phyloP scores from a whole-genome alignment of 2,329 filamentous ascomycete species.

The Pestalotiopsis sp. region DNA sequence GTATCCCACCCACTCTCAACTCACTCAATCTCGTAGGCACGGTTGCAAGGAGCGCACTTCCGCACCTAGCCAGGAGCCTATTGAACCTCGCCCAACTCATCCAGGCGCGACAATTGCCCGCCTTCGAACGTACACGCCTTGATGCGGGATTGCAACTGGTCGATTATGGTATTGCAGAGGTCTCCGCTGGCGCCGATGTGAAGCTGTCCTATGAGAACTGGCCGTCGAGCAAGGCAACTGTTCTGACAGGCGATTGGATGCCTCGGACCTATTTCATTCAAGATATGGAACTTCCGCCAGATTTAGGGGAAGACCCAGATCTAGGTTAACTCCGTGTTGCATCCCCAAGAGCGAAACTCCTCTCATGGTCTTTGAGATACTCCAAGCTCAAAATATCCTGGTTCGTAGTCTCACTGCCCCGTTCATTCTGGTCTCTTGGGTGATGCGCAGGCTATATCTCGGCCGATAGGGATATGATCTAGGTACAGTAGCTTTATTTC shows the following conservation, averaged over 20 bases:
- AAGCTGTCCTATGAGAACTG: background rate
- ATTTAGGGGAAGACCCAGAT: background rate
- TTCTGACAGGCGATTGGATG: background rate
- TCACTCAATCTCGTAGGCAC: background rate
- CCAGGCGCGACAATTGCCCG: background rate
- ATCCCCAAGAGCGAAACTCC: no score
- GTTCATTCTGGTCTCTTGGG: no score
- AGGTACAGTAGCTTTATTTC: no score
- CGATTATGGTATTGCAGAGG: background rate
- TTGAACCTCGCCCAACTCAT: background rate
- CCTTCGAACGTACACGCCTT: background rate
- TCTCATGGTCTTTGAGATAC: no score
- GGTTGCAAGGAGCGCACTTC: background rate
- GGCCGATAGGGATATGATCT: no score
- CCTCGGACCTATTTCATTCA: background rate
- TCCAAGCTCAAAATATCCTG: no score
- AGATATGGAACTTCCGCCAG: background rate
- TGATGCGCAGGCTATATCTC: no score
- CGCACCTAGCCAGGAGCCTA: background rate
- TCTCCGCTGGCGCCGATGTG: background rate
- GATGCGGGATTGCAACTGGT: background rate
- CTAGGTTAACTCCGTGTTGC: background rate
- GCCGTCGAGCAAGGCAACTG: background rate
- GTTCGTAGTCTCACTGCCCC: no score
- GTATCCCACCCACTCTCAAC: background rate